These are phyloP conservation scores for Rubia yunnanensis DNA, from an alignment of 257 asterid genomes.

Conservation along the genomic window DNA sequence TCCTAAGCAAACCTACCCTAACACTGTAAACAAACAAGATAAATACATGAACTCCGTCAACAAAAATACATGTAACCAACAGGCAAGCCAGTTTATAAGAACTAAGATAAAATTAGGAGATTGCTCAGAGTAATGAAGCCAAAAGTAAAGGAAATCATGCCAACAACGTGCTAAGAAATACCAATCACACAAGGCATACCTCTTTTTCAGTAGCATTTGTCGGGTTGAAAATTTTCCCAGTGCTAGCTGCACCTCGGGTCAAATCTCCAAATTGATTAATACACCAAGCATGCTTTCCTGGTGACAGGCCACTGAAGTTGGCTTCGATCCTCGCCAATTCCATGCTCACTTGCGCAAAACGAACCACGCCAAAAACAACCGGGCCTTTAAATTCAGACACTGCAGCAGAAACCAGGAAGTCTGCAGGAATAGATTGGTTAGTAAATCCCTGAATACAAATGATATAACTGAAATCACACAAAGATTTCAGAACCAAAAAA, in stretches of 20 bases:
- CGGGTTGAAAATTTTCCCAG: slow-evolving; percentile 68
- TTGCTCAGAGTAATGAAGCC: neutral
- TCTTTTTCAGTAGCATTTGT: slow-evolving; percentile 26
- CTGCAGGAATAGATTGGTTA: slow-evolving; percentile 31
- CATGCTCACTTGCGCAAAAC: slow-evolving; percentile 84
- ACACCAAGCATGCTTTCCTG: slow-evolving; percentile 86
- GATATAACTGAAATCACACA: neutral
- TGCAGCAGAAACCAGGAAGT: slow-evolving; percentile 77
- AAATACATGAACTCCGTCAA: neutral
- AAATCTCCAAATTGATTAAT: slow-evolving; percentile 85
- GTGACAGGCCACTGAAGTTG: slow-evolving; percentile 76
- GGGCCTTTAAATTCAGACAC: slow-evolving; percentile 96
- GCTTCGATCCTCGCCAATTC: slow-evolving; percentile 85
- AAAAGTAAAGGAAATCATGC: neutral
- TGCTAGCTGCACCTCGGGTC: slow-evolving; percentile 81
- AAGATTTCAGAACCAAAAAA: neutral
- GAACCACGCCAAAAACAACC: slow-evolving; percentile 68
- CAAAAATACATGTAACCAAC: too few species aligned
- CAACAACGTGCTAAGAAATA: neutral
- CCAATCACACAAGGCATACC: slow-evolving; percentile 20
- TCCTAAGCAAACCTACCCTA: neutral
- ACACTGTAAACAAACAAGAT: neutral
- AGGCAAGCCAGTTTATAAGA: neutral
- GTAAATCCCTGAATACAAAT: neutral
- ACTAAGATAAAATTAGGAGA: neutral